Base-by-base conservation (phyloP, 1,284 basidiomycete species). In the Ceratobasidium sp. region DNA sequence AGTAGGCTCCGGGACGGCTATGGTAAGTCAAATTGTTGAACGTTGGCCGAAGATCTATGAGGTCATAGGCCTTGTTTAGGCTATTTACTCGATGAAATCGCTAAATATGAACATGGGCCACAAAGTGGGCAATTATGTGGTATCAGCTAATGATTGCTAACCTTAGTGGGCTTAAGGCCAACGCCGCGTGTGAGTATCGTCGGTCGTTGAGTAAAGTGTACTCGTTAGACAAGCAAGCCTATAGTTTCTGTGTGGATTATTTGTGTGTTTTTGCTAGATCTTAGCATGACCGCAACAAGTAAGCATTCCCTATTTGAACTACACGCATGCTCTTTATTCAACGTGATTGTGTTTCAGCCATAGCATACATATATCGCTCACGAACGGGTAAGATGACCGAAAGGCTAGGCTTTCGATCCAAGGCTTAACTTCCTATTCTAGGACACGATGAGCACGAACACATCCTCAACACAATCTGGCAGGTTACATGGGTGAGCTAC, bases 381-480 rank as follows among this genome's bases (percentile, higher is more conserved):
- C 26, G 20, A 15, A 46, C 54, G 26, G 64, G 74, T 77, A 38
- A 56, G 40, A 13, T 46, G 12, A 15, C 46, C 28, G 5, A 59
- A 5, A 10, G 3, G 6, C 3, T 42, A 4, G 15, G n/a, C 28
- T 42, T n/a, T 2, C 7, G 7, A 2, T n/a, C 7, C 13, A 42
- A 23, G 23, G 10, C 2, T 23, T n/a, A 6, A n/a, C 20, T 12
- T 17, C 46, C 40, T 28, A 28, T 56, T 23, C 12, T 3, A 13
- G 40, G 23, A n/a, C 20, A 68, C n/a, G 56, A 26, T 33, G n/a
- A 59, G 10, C 9, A 23, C 23, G 65, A 44, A 40, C 26, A 61
- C n/a, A 46, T 77, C 7, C 68, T 65, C 13, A 77, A 52, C 15
- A 77, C 74, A 9, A 17, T 77, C 42, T 77, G 74, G 74, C 74